Base-by-base conservation (phyloP, 139 green algal genomes). In the Picochlorum sp. region DNA sequence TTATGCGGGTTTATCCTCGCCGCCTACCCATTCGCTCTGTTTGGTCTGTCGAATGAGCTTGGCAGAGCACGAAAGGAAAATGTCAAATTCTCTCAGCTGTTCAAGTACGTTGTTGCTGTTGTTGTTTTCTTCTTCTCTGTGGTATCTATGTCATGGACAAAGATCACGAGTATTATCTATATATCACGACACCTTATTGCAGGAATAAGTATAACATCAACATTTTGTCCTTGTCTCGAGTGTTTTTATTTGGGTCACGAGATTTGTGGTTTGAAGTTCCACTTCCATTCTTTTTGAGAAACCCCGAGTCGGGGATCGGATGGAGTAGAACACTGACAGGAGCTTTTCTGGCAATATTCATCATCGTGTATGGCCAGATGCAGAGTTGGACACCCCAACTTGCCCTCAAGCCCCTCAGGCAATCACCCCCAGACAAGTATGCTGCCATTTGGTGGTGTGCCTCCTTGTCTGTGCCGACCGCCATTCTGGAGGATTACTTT, bases 261-360 rank as follows among this genome's bases (percentile, higher is more conserved):
- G 88, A 95, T 78, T 71, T 92, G 38, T 95, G 88, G 88, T 94
- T 94, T 71, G 87, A 92, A 80, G 73, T 88, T 47, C 84, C 88
- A 14, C 79, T 95, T 66, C 88, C 88, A 14, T 95, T 90, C 81
- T 95, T 92, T 73, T 72, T 95, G 65, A 70, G 88, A 55, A 65
- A 77, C 57, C 18, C 68, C 1, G 58, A 44, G 14, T 71, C 71
- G 2, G 88, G 86, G 14, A 71, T 94, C n/a, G 81, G 80, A 63
- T 92, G 86, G 85, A 69, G 66, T 47, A 66, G 82, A 9, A 41
- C 74, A 2, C 67, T 72, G 2, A 81, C 83, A 23, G 84, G 84
- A 4, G 73, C 77, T 2, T 75, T 81, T 58, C 77, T 86, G 13
- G 80, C 77, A 18, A 45, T 78, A 16, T 88, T 70, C 23, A 85